These are phyloP conservation scores for Murraya paniculata DNA, from an alignment of 345 rosid species.

Conservation along the genomic window DNA sequence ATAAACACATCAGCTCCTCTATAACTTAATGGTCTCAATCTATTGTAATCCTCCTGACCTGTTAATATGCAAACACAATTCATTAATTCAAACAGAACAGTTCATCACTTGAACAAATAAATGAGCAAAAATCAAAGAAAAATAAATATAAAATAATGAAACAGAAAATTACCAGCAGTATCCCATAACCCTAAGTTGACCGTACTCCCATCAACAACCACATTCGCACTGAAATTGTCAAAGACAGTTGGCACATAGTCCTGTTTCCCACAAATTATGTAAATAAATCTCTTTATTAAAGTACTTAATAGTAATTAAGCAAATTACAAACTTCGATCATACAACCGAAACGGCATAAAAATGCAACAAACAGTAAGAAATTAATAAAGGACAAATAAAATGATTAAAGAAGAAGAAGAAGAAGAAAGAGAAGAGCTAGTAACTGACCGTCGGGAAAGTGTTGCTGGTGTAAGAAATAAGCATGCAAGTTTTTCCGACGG, in stretches of 20 bases:
- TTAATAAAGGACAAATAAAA: neutral
- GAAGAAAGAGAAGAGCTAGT: neutral
- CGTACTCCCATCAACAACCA: constrained; percentile 89
- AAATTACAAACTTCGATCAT: neutral
- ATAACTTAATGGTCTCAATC: constrained; percentile 82
- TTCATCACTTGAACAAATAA: neutral
- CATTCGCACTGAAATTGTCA: constrained; percentile 98
- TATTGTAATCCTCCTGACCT: constrained; percentile 95
- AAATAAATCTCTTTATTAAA: neutral
- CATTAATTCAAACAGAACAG: constrained; percentile 10
- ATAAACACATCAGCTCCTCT: constrained; percentile 94
- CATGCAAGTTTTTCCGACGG: constrained; percentile 95
- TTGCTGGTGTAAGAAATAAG: constrained; percentile 96
- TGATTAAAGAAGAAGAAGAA: neutral
- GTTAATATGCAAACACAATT: constrained; percentile 21
- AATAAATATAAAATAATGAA: neutral
- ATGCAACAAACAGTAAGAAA: neutral
- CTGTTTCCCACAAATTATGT: constrained; percentile 32
- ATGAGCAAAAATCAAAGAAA: neutral
- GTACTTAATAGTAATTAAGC: too few species aligned
- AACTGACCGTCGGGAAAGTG: constrained; percentile 83
- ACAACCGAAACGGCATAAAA: neutral
- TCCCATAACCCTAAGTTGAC: constrained; percentile 96
- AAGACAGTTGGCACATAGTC: constrained; percentile 97
- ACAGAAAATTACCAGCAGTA: constrained; percentile 72